These are phyloP conservation scores for Tinospora cordifolia DNA, from an alignment of 164 flowering plant genomes.

Conservation along the genomic window DNA sequence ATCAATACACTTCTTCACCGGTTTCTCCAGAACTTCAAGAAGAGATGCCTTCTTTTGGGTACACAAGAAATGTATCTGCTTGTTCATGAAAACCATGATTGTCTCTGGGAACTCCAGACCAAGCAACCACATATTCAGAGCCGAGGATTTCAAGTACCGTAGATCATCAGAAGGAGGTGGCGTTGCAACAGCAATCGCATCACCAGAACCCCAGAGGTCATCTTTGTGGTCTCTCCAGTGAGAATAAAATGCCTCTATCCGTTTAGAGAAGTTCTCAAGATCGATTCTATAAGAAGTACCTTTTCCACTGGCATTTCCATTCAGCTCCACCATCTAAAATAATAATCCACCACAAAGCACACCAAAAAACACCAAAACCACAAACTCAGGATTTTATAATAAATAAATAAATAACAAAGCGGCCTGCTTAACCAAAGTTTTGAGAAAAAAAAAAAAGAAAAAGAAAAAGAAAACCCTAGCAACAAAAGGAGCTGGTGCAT, in stretches of 20 bases:
- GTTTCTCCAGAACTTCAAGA: conserved; percentile 41
- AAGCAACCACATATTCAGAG: conserved; percentile 64
- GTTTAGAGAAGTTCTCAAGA: conserved; percentile 33
- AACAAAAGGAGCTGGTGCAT: no score
- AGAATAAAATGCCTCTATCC: conserved; percentile 46
- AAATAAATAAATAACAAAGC: background rate
- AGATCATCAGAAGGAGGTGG: conserved; percentile 72
- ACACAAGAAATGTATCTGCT: conserved; percentile 63
- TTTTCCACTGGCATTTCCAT: conserved; percentile 21
- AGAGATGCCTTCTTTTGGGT: conserved; percentile 66
- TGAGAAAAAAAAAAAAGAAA: no score
- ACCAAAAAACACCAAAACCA: background rate
- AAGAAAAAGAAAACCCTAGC: no score
- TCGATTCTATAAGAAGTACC: conserved; percentile 32
- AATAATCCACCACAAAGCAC: background rate
- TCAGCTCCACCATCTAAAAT: conserved; percentile 31
- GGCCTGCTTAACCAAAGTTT: no score
- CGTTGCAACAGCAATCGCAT: conserved; percentile 52
- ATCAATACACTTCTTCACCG: conserved; percentile 43
- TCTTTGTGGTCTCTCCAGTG: conserved; percentile 46
- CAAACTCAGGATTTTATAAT: background rate
- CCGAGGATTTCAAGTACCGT: conserved; percentile 70
- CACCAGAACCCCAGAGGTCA: conserved; percentile 49
- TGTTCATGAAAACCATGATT: conserved; percentile 58
- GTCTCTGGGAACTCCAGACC: conserved; percentile 88